Conservation (phyloP, 768 basidiomycete genomes). For the Tricholoma sp. region DNA sequence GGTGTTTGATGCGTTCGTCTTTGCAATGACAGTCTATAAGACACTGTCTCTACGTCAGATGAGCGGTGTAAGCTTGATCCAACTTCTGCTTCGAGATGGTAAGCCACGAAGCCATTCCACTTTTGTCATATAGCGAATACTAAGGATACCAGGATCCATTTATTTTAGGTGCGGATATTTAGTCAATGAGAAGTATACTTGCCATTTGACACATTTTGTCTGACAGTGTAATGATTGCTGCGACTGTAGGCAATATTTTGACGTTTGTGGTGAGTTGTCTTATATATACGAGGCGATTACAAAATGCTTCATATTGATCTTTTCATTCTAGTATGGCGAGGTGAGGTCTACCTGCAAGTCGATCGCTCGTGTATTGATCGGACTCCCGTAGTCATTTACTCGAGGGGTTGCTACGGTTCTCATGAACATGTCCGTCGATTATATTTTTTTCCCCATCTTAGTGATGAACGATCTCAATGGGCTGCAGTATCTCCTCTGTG, state of each 20-base stretch:
- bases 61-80: conserved; percentile 22
- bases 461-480: not conserved
- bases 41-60: conserved; percentile 23
- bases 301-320: not conserved
- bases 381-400: conserved; percentile 23
- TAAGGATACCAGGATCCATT: conserved; percentile 25
- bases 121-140: not conserved
- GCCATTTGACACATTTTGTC: not conserved
- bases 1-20: conserved; percentile 36
- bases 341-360: conserved; percentile 17
- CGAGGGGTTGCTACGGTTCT: conserved; percentile 28
- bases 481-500: conserved; percentile 28
- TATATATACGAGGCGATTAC: too few species aligned
- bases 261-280: conserved; percentile 28
- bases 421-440: conserved; percentile 29
- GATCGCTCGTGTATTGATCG: not conserved
- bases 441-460: not conserved
- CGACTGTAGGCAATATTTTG: conserved; percentile 33
- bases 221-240: conserved; percentile 30
- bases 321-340: conserved; percentile 22
- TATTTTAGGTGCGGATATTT: conserved; percentile 30
- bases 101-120: not conserved
- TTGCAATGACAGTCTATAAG: conserved; percentile 37
- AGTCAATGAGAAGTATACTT: not conserved
- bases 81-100: conserved; percentile 37